A percentile compares a stretch with the other conserved stretches of the same genome.
These are phyloP conservation scores for Ganoderma boninense DNA, from an alignment of 1,284 basidiomycete genomes.

Conservation along the genomic window DNA sequence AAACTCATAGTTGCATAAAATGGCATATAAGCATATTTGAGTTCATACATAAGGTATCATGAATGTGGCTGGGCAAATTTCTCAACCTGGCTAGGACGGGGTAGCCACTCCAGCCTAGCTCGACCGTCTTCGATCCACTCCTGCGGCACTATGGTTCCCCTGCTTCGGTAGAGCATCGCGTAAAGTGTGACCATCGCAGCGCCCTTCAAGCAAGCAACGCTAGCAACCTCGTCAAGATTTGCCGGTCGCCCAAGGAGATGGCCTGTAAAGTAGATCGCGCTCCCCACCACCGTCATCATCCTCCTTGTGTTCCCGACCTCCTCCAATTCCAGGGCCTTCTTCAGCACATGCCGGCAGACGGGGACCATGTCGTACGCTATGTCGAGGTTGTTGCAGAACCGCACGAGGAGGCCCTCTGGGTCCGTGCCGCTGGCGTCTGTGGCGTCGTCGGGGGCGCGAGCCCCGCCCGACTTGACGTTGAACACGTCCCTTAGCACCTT, in stretches of 20 bases:
- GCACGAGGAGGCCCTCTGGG: constrained; percentile 1
- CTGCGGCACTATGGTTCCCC: not conserved
- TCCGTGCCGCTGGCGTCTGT: not conserved
- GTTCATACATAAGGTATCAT: not conserved
- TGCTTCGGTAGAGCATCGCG: not conserved
- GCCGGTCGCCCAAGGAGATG: not conserved
- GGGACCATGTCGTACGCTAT: not conserved
- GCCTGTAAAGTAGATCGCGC: constrained; percentile 5
- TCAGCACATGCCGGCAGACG: not conserved
- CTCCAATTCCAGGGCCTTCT: not conserved
- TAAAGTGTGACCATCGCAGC: not conserved
- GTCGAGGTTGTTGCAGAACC: constrained; percentile 5
- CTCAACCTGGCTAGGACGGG: not conserved
- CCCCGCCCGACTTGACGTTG: not conserved
- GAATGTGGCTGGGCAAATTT: not conserved
- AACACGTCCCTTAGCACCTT: not conserved
- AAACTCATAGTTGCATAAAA: not conserved
- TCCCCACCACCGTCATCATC: constrained; percentile 1
- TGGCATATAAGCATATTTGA: not conserved
- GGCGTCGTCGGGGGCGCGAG: not conserved
- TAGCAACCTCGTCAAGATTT: not conserved
- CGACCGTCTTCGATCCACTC: not conserved
- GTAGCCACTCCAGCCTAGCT: not conserved
- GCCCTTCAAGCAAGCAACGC: not conserved
- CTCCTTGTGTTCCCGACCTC: not conserved